phyloP scores from a whole-genome alignment of 805 yeast genomes.

The Zygosaccharomyces kombuchaensis region DNA sequence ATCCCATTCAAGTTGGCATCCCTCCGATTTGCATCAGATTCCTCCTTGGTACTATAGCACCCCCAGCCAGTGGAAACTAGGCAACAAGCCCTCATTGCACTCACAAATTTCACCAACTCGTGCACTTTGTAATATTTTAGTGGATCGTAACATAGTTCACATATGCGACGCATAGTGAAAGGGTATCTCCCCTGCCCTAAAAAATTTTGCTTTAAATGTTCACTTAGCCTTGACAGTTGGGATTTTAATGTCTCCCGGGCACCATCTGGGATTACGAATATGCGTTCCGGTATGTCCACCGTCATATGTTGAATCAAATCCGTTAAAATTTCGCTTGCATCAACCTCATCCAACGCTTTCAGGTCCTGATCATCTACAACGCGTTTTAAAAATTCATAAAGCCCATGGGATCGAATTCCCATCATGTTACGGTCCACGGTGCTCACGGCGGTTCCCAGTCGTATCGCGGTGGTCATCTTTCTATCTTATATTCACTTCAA shows the following conservation, averaged over 20 bases:
- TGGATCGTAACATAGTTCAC: constrained; percentile 46
- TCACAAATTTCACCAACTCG: constrained; percentile 41
- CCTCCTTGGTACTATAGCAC: constrained; percentile 3
- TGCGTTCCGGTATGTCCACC: constrained; percentile 25
- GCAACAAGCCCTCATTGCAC: constrained; percentile 38
- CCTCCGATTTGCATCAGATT: not conserved
- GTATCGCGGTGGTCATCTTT: constrained; percentile 8
- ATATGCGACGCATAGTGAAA: constrained; percentile 45
- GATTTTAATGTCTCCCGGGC: constrained; percentile 2
- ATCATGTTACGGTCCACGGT: constrained; percentile 22
- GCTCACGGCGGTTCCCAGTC: constrained; percentile 8
- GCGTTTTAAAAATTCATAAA: constrained; percentile 16
- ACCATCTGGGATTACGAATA: constrained; percentile 12
- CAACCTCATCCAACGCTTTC: constrained; percentile 9
- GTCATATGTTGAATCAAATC: constrained; percentile 24
- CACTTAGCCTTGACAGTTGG: constrained; percentile 13
- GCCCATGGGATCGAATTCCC: constrained; percentile 23
- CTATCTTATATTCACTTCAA: not conserved
- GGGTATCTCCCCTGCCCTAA: constrained; percentile 33
- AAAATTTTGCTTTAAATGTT: constrained; percentile 19
- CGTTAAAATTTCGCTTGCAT: constrained; percentile 17
- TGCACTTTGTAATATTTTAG: constrained; percentile 36
- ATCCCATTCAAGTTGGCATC: constrained; percentile 1
- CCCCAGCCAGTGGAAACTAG: constrained; percentile 21
- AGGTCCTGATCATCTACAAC: constrained; percentile 18